Base-by-base conservation (phyloP, 179 eudicot genomes). In the Nepenthes alata region DNA sequence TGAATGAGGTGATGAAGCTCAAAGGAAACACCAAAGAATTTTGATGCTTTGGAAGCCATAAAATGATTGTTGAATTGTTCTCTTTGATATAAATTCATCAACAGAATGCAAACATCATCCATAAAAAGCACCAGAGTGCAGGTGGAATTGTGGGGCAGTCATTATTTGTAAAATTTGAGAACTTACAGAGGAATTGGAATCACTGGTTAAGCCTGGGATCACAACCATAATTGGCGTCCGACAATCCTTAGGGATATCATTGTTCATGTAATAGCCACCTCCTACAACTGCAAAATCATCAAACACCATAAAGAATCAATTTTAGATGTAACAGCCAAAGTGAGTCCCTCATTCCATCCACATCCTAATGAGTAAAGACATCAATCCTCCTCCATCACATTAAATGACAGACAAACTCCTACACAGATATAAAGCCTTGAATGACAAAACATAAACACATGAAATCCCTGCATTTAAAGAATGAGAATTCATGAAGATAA, bases 181-280 rank as follows among this genome's bases (percentile, higher is more conserved):
- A 69, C 95, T 78, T 76, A 93, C 99, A 59, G 86, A 60, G 61
- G 94, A 69, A 50, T 70, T 59, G 36, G 98, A 93, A 76, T 86
- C 91, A 60, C 98, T 93, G 16, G 94, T 87, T 70, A 93, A 75
- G 55, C 98, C 98, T 50, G 98, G 98, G 70, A 93, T 66, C 62
- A 90, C 83, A 58, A 93, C 58, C 67, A 83, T 74, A 63, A 87
- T 77, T 34, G 98, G 97, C 38, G 75, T 75, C 48, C 47, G 74
- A 71, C 77, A 86, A 72, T 77, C 83, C 60, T 75, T 67, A 35
- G 71, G 47, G 48, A 72, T 58, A 50, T 41, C 57, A 67, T 72
- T 61, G 11, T 70, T 66, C 37, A 53, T 15, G 64, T 67, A 47
- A 54, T 37, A 65, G 47, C 61, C 64, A 58, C 63, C 69, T 59